Evolutionary conservation across 139 green algal species (phyloP), one percentile per base, ranked within the genome.

Genomic region (Chlamydomonas sp.): DNA sequence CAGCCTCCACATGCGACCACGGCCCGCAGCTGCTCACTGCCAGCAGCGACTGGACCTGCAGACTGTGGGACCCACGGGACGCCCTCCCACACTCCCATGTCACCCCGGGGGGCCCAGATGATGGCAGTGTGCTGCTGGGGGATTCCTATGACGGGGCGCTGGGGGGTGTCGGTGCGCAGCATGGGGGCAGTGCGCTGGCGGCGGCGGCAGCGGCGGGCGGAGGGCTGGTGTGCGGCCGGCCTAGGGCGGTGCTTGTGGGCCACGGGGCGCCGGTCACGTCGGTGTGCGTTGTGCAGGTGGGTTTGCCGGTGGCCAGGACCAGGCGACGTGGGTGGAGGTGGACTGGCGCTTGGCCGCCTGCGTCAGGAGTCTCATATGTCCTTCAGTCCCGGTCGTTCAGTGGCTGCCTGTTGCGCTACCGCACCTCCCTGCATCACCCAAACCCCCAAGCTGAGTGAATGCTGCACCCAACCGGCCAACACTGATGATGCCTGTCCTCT

Each of bases 41-140:
- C 0, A 49, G 82, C 71, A 20, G 9, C 5, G 82, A 86, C 61
- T 86, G 82, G 82, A 86, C 82, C 10, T 71, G 79, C 5, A 71
- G 82, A 8, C 5, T 86, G 14, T 86, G 82, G 82, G 49, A 63
- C 58, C 66, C 49, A 1, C 31, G 4, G 1, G 80, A 57, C 6
- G 17, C 67, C 67, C 67, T 15, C 14, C 9, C 67, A 18, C 9
- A 18, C 67, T 15, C 67, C 67, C 10, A 73, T 49, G 31, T 49
- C 31, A 49, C 31, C 31, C 31, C 31, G 31, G 31, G 31, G 31
- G 31, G 31, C 31, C 31, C 31, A 49, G 31, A 49, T 49, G 31
- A 49, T 49, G 31, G 31, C 31, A 49, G 31, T 49, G 31, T 49
- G 31, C 31, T 49, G 31, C 31, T 49, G 31, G 31, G 31, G 31